Evolutionary conservation across 2,329 filamentous ascomycete genomes (phyloP), one percentile per base, ranked within the genome.

Genomic region (Juglanconis oblonga): DNA sequence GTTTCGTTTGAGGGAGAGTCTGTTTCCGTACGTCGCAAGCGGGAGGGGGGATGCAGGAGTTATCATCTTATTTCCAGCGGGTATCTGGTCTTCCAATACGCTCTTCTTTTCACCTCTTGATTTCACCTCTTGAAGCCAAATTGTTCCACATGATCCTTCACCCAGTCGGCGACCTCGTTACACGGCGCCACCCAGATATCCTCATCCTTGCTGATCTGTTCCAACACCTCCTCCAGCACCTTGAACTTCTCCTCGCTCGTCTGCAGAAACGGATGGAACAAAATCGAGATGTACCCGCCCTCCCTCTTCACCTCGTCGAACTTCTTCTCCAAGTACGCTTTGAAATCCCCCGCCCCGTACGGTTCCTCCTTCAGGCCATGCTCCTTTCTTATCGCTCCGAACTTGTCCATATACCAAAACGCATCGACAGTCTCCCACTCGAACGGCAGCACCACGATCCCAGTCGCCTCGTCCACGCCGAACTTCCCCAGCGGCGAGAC

Each of bases 351-450:
- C 9, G 70, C 65, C 3, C 55, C 55, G 11, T 64, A 44, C 32
- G 59, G 52, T 8, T 50, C 65, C 42, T 62, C 58, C 42, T 42
- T 35, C 36, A 58, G 65, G 2, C 68, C 67, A n/a, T 64, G 52
- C 11, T 61, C 50, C 40, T 56, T 55, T 11, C 69, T 58, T 11
- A 69, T 64, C 3, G 29, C 60, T 0, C 42, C 52, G 35, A 71
- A 71, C 61, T 70, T 72, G 8, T 68, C 69, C 69, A 71, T 71
- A 45, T 72, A 72, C 64, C 69, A 72, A 44, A 69, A 70, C 1
- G 69, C 70, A 44, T 72, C 70, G 14, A 71, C 69, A 3, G 64
- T 62, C 48, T 54, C 58, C 70, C 69, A 71, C 52, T 70, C 68
- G 62, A 72, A 71, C 0, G 70, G 69, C 42, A 72, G 54, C 33